Evolutionary conservation across 2,329 filamentous ascomycete species (phyloP), one percentile per base, ranked within the genome.

Genomic region (Botrytis sinoallii): DNA sequence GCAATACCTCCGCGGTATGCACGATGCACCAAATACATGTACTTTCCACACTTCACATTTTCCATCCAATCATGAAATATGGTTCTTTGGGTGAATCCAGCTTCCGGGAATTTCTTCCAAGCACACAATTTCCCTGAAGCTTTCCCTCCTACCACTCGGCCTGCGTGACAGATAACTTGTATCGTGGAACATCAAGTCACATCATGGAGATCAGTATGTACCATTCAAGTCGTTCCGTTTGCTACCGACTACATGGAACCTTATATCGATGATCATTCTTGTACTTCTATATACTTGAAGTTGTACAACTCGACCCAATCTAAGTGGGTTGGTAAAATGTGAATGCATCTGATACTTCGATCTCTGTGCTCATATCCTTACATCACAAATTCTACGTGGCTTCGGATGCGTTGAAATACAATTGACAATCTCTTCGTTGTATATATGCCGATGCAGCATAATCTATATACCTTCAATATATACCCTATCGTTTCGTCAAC

Each of bases 151-250:
- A 14, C 44, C 35, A 52, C 64, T 46, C 20, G 22, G 22, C 8
- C 10, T 38, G 44, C 22, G 64, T 52, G 32, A 67, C 64, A 22
- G 12, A 18, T 18, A n/a, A 18, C 44, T 66, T 52, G 12, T 66
- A 66, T 66, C 29, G 42, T 40, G 70, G 42, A 48, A 40, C 70
- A 25, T 64, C 20, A 32, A 46, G 16, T 40, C 48, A 65, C 35
- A 38, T 66, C 46, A 48, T 72, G 66, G 35, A 57, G 35, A 72
- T 59, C 46, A 40, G n/a, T 71, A 29, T 35, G 42, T 70, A 46
- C 22, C 16, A 35, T 32, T n/a, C 3, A 46, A 38, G 12, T 59
- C 32, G 25, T 60, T 57, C 18, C 40, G 48, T 60, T 72, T 63
- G 48, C 48, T 72, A 60, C 70, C 63, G 48, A 68, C 55, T 22